A percentile compares a stretch with the other conserved stretches of the same genome.
phyloP scores from a whole-genome alignment of 2,329 filamentous ascomycete genomes.

The Xylariaceae sp. region DNA sequence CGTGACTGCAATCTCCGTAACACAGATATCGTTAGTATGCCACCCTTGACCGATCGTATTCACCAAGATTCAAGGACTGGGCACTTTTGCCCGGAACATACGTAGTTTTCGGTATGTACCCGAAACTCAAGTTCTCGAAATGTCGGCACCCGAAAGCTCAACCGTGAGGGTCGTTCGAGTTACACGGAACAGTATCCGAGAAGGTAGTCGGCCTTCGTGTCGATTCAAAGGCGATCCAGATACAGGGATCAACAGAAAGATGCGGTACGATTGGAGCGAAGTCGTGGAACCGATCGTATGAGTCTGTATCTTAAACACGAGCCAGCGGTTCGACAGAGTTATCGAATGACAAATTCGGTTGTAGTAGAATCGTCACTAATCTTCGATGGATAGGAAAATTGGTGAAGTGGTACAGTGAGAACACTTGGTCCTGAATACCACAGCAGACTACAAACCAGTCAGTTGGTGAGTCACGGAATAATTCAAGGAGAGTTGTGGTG shows the following conservation, averaged over 20 bases:
- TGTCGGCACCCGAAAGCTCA: conserved; percentile 19
- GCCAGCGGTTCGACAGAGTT: conserved; percentile 2
- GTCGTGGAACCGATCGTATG: conserved; percentile 12
- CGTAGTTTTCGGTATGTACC: conserved; percentile 15
- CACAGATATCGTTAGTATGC: conserved; percentile 20
- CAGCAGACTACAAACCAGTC: conserved; percentile 11
- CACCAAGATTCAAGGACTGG: conserved; percentile 15
- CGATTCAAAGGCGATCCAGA: conserved; percentile 16
- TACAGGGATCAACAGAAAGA: conserved; percentile 1
- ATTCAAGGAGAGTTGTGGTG: not conserved
- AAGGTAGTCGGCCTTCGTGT: conserved; percentile 1
- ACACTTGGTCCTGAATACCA: conserved; percentile 5
- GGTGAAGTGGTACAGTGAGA: conserved; percentile 7
- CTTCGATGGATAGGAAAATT: not conserved
- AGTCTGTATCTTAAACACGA: conserved; percentile 15
- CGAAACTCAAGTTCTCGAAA: conserved; percentile 18
- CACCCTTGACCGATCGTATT: conserved; percentile 21
- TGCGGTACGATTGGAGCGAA: not conserved
- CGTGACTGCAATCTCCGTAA: conserved; percentile 28
- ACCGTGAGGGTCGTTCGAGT: not conserved
- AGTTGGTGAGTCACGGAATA: conserved; percentile 5
- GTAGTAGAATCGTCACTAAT: conserved; percentile 1
- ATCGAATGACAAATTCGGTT: not conserved
- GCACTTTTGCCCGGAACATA: conserved; percentile 23
- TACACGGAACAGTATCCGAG: conserved; percentile 4